These are phyloP conservation scores for Myxozyma lipomycoides DNA, from an alignment of 805 yeast genomes.

Conservation along the genomic window DNA sequence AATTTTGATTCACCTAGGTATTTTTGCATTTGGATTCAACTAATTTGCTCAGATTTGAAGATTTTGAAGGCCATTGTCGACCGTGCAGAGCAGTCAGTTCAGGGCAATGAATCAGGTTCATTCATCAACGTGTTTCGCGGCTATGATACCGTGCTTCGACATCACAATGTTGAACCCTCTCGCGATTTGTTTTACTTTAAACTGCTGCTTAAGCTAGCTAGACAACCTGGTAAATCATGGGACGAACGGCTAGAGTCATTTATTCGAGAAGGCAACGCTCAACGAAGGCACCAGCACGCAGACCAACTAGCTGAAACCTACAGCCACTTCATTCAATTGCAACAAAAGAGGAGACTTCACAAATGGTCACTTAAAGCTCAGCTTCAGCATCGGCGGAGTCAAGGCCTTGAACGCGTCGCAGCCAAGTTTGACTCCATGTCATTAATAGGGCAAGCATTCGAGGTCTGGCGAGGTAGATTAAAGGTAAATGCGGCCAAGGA, in stretches of 20 bases:
- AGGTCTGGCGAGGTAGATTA: conserved; percentile 13
- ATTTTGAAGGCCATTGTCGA: conserved; percentile 23
- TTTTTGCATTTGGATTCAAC: too few species aligned
- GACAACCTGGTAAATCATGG: conserved; percentile 21
- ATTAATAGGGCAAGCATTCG: conserved; percentile 10
- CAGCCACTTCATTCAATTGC: not conserved
- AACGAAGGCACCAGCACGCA: not conserved
- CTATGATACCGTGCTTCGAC: conserved; percentile 24
- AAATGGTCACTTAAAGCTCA: not conserved
- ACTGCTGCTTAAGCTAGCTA: conserved; percentile 20
- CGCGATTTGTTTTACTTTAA: conserved; percentile 18
- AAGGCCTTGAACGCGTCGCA: not conserved
- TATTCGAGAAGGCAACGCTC: not conserved
- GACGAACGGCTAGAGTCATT: conserved; percentile 15
- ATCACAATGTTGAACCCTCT: conserved; percentile 16
- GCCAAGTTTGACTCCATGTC: not conserved
- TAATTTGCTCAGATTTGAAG: conserved; percentile 16
- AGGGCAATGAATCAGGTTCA: conserved; percentile 8
- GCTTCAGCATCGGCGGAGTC: not conserved
- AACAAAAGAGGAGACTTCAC: not conserved
- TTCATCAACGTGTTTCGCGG: conserved; percentile 18
- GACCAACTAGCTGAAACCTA: not conserved
- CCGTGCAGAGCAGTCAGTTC: conserved; percentile 1
- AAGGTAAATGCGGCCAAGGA: conserved; percentile 4
- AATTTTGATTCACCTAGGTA: too few species aligned